Evolutionary conservation across 305 asterid genomes (phyloP).

Genomic region (Solanum hybrid): DNA sequence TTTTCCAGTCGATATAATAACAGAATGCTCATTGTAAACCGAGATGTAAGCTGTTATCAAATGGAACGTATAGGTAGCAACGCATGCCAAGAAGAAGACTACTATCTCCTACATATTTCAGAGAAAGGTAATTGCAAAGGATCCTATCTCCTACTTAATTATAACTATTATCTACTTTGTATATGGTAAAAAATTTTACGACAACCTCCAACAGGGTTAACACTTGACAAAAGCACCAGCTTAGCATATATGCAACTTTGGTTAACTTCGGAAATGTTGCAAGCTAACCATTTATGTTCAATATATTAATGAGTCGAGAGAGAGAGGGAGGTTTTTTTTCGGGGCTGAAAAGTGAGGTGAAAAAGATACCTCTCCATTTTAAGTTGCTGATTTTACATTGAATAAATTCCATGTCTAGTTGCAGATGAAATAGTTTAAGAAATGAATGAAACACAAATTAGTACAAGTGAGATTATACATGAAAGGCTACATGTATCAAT

Average conservation of each 20-base stretch:
- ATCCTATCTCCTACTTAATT: neutral
- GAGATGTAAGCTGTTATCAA: neutral
- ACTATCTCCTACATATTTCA: neutral
- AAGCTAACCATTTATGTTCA: neutral
- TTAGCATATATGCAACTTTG: neutral
- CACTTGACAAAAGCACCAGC: neutral
- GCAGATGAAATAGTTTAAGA: constrained; percentile 20
- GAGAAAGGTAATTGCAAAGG: neutral
- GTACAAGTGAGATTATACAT: neutral
- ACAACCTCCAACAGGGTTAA: neutral
- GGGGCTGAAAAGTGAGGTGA: neutral
- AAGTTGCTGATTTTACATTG: constrained; percentile 56
- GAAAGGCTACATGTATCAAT: neutral
- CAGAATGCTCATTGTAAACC: neutral
- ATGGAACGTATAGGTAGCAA: neutral
- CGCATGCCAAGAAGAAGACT: neutral
- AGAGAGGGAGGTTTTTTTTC: neutral
- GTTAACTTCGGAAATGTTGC: neutral
- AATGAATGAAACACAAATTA: neutral
- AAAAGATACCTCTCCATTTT: constrained; percentile 46
- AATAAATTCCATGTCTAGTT: constrained; percentile 54
- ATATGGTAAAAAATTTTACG: neutral
- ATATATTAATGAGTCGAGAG: neutral
- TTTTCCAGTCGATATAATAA: neutral
- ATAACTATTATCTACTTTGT: neutral